phyloP scores from a whole-genome alignment of 495 filamentous ascomycete genomes.

The Penicillium parvum region DNA sequence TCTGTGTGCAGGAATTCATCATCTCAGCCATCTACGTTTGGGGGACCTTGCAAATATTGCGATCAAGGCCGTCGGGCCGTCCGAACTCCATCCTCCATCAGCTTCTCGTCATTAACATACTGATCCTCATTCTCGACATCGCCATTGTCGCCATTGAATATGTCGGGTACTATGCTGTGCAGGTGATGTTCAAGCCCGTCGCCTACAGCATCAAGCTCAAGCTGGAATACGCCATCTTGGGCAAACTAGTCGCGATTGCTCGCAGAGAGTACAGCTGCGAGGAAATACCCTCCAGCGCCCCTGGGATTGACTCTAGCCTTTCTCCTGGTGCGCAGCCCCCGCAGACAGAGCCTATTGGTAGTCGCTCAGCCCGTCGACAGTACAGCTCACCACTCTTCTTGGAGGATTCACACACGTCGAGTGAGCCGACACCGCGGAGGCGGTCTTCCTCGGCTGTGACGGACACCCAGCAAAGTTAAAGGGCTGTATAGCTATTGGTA shows the following conservation, averaged over 20 bases:
- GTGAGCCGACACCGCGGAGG: too few relatives aligned
- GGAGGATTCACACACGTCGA: slow-evolving; percentile 7
- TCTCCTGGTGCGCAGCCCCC: slow-evolving; percentile 4
- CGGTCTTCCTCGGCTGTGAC: too few relatives aligned
- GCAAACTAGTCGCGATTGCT: slow-evolving; percentile 41
- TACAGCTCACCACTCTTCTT: slow-evolving; percentile 18
- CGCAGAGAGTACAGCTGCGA: slow-evolving; percentile 4
- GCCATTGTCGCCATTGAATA: slow-evolving; percentile 45
- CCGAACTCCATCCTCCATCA: slow-evolving; percentile 36
- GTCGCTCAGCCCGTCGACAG: not conserved
- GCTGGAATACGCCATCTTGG: slow-evolving; percentile 51
- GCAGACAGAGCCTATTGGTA: not conserved
- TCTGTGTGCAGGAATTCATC: slow-evolving; percentile 52
- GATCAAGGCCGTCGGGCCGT: slow-evolving; percentile 27
- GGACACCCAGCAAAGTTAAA: too few relatives aligned
- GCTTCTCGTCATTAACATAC: slow-evolving; percentile 45
- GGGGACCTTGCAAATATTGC: slow-evolving; percentile 44
- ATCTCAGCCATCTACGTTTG: slow-evolving; percentile 55
- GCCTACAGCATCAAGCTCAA: slow-evolving; percentile 53
- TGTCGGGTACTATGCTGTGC: slow-evolving; percentile 41
- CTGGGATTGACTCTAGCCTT: slow-evolving; percentile 13
- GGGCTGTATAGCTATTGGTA: too few relatives aligned
- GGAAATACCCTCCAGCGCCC: slow-evolving; percentile 13
- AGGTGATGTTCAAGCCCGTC: slow-evolving; percentile 48
- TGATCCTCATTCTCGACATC: slow-evolving; percentile 48